These are phyloP conservation scores for Russula vinacea DNA, from an alignment of 768 basidiomycete genomes.

Conservation along the genomic window DNA sequence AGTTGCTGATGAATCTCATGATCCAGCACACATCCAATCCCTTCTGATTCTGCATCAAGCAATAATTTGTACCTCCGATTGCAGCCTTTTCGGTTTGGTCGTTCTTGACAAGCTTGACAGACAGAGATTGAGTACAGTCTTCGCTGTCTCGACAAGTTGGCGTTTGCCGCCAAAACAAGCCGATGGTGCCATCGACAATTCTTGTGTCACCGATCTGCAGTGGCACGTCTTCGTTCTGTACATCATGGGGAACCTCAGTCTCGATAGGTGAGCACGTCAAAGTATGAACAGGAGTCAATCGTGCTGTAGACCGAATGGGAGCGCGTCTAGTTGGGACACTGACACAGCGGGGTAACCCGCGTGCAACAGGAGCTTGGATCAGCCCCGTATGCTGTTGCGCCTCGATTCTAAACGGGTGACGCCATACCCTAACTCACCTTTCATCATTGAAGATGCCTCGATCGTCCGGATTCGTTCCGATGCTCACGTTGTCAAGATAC, in stretches of 20 bases:
- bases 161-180: not conserved
- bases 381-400: too few relatives aligned
- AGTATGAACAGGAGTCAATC: not conserved
- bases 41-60: not conserved
- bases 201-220: not conserved
- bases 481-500: not conserved
- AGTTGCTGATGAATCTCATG: too few relatives aligned
- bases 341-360: not conserved
- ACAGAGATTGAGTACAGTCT: not conserved
- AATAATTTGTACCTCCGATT: not conserved
- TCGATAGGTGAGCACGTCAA: not conserved
- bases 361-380: not conserved
- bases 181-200: not conserved
- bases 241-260: not conserved
- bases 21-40: too few relatives aligned
- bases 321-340: not conserved
- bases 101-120: not conserved
- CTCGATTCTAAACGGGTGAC: not conserved
- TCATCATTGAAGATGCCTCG: not conserved
- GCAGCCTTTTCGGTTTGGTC: not conserved
- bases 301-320: not conserved
- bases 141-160: not conserved
- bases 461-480: not conserved
- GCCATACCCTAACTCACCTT: not conserved
- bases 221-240: not conserved